Evolutionary conservation across 768 basidiomycete species (phyloP).

Genomic region (Auricularia heimuer): DNA sequence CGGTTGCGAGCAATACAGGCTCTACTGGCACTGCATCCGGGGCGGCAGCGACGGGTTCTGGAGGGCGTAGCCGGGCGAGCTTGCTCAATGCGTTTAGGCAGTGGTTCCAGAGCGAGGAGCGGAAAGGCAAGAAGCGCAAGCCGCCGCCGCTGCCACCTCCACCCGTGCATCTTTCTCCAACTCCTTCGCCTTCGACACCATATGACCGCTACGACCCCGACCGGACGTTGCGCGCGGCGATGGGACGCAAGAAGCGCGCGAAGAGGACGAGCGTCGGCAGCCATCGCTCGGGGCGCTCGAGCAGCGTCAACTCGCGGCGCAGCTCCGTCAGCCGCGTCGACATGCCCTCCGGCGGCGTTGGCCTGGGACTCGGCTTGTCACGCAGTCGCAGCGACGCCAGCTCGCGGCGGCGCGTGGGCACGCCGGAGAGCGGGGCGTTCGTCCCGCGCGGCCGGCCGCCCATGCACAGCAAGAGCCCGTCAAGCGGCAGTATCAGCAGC

Average conservation of each 20-base stretch:
- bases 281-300: constrained; percentile 74
- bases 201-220: constrained; percentile 27
- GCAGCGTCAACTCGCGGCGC: constrained; percentile 81
- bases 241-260: constrained; percentile 19
- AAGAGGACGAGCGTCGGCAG: constrained; percentile 23
- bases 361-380: background rate
- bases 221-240: constrained; percentile 35
- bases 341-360: constrained; percentile 11
- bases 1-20: background rate
- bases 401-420: background rate
- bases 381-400: background rate
- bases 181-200: constrained; percentile 20
- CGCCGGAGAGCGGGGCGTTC: background rate
- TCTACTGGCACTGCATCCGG: background rate
- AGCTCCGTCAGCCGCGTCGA: constrained; percentile 44
- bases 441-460: background rate
- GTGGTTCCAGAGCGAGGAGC: constrained; percentile 83
- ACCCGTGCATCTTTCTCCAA: constrained; percentile 15
- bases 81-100: constrained; percentile 75
- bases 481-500: background rate
- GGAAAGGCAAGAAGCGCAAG: constrained; percentile 53
- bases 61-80: constrained; percentile 62
- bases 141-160: background rate
- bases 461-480: constrained; percentile 1
- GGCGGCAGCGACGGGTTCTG: background rate